Evolutionary conservation across 108 stramenopile genomes (phyloP), one percentile per base, ranked within the genome.

Genomic region (Cyclotella sp.): DNA sequence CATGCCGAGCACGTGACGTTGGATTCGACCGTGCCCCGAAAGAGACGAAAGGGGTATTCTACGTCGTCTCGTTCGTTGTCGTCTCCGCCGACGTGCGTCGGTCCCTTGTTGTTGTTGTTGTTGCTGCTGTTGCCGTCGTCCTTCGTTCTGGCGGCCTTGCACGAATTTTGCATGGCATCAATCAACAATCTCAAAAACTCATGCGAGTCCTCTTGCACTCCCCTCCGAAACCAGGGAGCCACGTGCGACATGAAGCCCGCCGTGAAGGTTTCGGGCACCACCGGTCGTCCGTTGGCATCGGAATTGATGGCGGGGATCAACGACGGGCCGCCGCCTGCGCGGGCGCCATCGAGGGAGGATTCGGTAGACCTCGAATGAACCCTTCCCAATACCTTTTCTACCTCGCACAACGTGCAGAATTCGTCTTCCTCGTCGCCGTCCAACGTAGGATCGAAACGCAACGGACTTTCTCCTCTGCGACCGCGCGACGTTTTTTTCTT

Each of bases 201-300:
- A 82, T 99, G 99, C 18, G 97, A 94, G 67, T 99, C 99, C 83
- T 99, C 97, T 88, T 99, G 98, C 28, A 94, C 86, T 0, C 96
- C 97, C 14, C 92, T 68, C 49, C 91, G 87, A 75, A 99, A 98
- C 84, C 91, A 92, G 28, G 89, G 93, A 16, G 93, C 95, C 13
- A 98, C 89, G 21, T 93, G 82, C 27, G 82, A 70, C 65, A 91
- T 92, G 62, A 96, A 96, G 0, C 93, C 93, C 60, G 89, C 64
- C 4, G 93, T 92, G 79, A 95, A 93, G 1, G 74, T 70, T 28
- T 81, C 66, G 0, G 95, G 95, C 13, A 92, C 82, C 21, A 96
- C 91, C 10, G 93, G 75, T 42, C 45, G n/a, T 51, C 63, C 45
- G 19, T 19, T 41, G 29, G 60, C 21, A 29, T 52, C 49, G 62